Percentiles rank a stretch among this genome's conserved stretches.
Evolutionary conservation across 768 basidiomycete genomes (phyloP).

Genomic region (Naematelia encephala): DNA sequence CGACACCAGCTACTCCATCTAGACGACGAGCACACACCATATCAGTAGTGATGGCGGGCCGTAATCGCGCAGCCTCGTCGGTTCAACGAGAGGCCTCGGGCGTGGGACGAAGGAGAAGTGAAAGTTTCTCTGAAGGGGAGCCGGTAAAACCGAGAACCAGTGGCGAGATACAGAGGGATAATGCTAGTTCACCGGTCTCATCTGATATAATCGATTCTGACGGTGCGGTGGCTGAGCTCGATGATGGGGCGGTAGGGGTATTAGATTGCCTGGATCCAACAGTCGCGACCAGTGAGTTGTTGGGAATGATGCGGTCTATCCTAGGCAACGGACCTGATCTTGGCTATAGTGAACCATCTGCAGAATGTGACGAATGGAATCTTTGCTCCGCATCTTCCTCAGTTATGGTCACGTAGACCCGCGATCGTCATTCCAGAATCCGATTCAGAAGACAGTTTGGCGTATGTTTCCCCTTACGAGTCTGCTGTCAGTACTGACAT

Average conservation of each 20-base stretch:
- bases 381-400: constrained; percentile 65
- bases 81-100: background rate
- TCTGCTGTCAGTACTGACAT: too few relatives aligned
- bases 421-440: constrained; percentile 58
- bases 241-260: constrained; percentile 78
- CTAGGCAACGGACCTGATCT: background rate
- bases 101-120: background rate
- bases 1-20: background rate
- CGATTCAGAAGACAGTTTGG: constrained; percentile 19
- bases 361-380: constrained; percentile 79
- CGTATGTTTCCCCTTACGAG: too few relatives aligned
- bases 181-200: background rate
- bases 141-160: background rate
- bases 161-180: background rate
- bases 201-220: constrained; percentile 6
- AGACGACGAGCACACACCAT: constrained; percentile 10
- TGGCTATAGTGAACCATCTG: constrained; percentile 61
- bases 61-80: background rate
- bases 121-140: background rate
- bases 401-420: constrained; percentile 67
- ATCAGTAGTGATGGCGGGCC: constrained; percentile 1
- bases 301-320: background rate
- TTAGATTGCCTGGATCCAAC: constrained; percentile 73
- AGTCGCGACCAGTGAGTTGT: constrained; percentile 57
- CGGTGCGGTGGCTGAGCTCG: constrained; percentile 53